These are phyloP conservation scores for Cichorium intybus DNA, from an alignment of 140 eudicot species.

Conservation along the genomic window DNA sequence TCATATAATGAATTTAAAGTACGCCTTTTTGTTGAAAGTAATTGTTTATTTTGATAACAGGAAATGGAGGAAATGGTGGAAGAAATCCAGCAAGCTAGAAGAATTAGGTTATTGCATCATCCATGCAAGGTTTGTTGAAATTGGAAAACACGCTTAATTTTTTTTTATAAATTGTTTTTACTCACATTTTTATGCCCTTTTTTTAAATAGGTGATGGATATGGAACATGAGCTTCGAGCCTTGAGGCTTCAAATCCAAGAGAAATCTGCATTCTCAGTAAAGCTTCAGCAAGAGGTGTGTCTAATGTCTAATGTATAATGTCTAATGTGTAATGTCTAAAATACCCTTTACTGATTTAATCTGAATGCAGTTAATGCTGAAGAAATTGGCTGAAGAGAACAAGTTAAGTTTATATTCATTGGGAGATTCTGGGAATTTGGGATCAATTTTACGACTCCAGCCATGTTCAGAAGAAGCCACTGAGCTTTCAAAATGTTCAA, in stretches of 20 bases:
- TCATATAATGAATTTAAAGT: not conserved
- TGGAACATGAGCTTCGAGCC: constrained; percentile 96
- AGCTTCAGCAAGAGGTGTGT: constrained; percentile 87
- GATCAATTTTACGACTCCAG: constrained; percentile 71
- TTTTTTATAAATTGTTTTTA: not conserved
- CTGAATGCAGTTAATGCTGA: constrained; percentile 59
- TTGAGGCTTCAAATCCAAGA: constrained; percentile 76
- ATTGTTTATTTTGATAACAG: constrained; percentile 23
- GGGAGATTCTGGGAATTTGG: constrained; percentile 63
- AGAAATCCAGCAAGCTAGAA: constrained; percentile 92
- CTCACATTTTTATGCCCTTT: constrained; percentile 7
- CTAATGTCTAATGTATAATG: not conserved
- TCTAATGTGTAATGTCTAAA: not conserved
- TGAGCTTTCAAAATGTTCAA: constrained; percentile 79
- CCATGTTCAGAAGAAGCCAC: constrained; percentile 67
- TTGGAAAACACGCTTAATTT: not conserved
- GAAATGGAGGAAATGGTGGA: constrained; percentile 77
- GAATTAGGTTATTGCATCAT: constrained; percentile 85
- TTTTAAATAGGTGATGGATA: constrained; percentile 70
- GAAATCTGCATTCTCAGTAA: constrained; percentile 73
- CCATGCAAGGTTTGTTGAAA: constrained; percentile 73
- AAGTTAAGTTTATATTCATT: constrained; percentile 53
- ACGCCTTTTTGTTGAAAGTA: constrained; percentile 2
- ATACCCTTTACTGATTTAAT: constrained; percentile 6
- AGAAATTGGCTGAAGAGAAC: constrained; percentile 71